Conservation (phyloP, 257 asterid species). For the Verbena officinalis region DNA sequence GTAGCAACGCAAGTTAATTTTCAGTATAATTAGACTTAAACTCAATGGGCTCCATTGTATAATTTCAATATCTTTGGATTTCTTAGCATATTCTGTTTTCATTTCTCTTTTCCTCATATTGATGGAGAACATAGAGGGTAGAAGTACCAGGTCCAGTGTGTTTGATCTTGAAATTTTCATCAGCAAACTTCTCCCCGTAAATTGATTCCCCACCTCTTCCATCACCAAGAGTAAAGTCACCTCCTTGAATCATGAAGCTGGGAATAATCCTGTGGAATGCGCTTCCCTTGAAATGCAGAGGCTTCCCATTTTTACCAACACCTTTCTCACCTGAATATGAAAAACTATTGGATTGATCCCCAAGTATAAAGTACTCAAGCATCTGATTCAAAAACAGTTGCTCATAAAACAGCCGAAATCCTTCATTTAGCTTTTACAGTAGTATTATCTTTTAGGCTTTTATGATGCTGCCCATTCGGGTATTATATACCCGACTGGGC, state of each 20-base stretch:
- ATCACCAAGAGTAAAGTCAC: constrained; percentile 96
- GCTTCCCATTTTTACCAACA: constrained; percentile 76
- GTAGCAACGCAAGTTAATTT: not conserved
- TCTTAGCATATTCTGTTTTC: not conserved
- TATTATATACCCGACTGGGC: too few species aligned
- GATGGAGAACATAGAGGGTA: not conserved
- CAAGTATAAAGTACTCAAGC: not conserved
- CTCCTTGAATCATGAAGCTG: constrained; percentile 98
- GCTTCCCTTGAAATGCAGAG: constrained; percentile 95
- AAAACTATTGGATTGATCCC: constrained; percentile 12
- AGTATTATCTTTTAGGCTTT: too few species aligned
- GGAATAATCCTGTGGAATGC: constrained; percentile 90
- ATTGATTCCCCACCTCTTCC: constrained; percentile 99
- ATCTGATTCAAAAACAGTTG: constrained; percentile 5
- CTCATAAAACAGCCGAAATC: not conserved
- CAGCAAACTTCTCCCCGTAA: constrained; percentile 85
- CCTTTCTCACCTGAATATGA: constrained; percentile 84
- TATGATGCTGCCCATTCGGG: too few species aligned
- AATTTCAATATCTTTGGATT: not conserved
- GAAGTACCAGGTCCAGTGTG: constrained; percentile 90
- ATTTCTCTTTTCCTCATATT: not conserved
- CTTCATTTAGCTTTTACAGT: too few species aligned
- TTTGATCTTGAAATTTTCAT: constrained; percentile 93
- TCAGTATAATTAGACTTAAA: not conserved
- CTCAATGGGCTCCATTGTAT: not conserved